A percentile compares a stretch with the other conserved stretches of the same genome.
These are phyloP conservation scores for Ampelomyces quisqualis DNA, from an alignment of 2,329 filamentous ascomycete species.

Conservation along the genomic window DNA sequence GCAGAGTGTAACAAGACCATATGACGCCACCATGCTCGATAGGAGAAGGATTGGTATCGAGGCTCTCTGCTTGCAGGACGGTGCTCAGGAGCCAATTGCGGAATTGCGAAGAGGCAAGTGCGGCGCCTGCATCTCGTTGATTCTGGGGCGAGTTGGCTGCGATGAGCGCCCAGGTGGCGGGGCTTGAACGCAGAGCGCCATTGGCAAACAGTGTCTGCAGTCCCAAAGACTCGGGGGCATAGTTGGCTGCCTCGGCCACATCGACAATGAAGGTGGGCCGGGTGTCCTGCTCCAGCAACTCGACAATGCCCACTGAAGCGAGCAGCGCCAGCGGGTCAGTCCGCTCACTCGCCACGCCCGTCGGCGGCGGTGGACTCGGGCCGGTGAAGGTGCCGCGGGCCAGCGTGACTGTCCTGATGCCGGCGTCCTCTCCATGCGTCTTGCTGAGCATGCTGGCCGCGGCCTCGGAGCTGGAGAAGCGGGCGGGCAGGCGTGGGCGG, in stretches of 20 bases:
- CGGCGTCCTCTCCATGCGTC: slow-evolving; percentile 51
- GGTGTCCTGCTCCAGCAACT: slow-evolving; percentile 74
- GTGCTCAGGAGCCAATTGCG: slow-evolving; percentile 67
- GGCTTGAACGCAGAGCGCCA: slow-evolving; percentile 60
- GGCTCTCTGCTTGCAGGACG: slow-evolving; percentile 54
- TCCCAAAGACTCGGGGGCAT: slow-evolving; percentile 47
- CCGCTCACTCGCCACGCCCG: slow-evolving; percentile 56
- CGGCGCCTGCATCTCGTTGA: slow-evolving; percentile 40
- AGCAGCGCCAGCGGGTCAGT: slow-evolving; percentile 58
- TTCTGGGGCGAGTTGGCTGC: slow-evolving; percentile 46
- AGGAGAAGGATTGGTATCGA: slow-evolving; percentile 52
- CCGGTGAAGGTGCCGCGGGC: slow-evolving; percentile 49
- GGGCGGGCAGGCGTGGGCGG: slow-evolving; percentile 51
- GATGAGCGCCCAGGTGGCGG: slow-evolving; percentile 59
- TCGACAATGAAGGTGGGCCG: slow-evolving; percentile 77
- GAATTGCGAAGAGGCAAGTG: slow-evolving; percentile 53
- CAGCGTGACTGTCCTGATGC: slow-evolving; percentile 55
- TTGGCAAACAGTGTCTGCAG: slow-evolving; percentile 70
- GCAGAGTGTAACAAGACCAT: slow-evolving; percentile 71
- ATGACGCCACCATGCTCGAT: slow-evolving; percentile 63
- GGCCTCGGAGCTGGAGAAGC: slow-evolving; percentile 59
- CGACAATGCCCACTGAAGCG: slow-evolving; percentile 65
- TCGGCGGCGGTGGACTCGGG: slow-evolving; percentile 37
- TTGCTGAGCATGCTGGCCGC: slow-evolving; percentile 60
- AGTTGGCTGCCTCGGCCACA: slow-evolving; percentile 59